phyloP scores from a whole-genome alignment of 2,329 filamentous ascomycete species.

The Claviceps cyperi region DNA sequence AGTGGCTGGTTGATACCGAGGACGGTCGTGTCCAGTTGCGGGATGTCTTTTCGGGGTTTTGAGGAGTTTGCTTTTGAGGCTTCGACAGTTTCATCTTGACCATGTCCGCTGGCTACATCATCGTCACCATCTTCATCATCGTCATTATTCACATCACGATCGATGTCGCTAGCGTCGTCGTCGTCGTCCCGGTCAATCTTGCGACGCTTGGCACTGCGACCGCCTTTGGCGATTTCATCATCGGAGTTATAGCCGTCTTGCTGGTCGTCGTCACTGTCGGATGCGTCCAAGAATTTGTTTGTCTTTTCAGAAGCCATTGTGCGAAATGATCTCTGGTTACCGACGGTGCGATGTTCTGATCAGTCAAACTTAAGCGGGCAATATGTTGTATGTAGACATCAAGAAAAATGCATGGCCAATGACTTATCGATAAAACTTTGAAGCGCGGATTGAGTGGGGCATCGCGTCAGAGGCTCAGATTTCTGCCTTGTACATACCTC shows the following conservation, averaged over 20 bases:
- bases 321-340: neutral
- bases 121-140: conserved; percentile 4
- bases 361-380: too few species aligned
- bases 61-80: conserved; percentile 12
- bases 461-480: too few species aligned
- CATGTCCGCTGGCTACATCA: neutral
- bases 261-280: conserved; percentile 44
- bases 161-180: conserved; percentile 23
- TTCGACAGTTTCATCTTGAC: conserved; percentile 4
- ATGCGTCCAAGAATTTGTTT: conserved; percentile 54
- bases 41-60: conserved; percentile 8
- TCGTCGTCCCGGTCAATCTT: conserved; percentile 32
- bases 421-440: too few species aligned
- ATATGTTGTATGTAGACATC: too few species aligned
- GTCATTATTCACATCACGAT: conserved; percentile 17
- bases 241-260: conserved; percentile 52
- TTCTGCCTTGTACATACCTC: too few species aligned
- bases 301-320: conserved; percentile 53
- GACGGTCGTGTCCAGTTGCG: conserved; percentile 21
- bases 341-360: neutral
- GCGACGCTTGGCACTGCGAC: conserved; percentile 46
- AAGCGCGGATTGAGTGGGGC: too few species aligned
- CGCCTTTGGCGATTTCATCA: conserved; percentile 52
- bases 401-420: too few species aligned
- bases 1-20: conserved; percentile 39